Evolutionary conservation across 208 protist species (phyloP).

Genomic region (Leishmania turanica): DNA sequence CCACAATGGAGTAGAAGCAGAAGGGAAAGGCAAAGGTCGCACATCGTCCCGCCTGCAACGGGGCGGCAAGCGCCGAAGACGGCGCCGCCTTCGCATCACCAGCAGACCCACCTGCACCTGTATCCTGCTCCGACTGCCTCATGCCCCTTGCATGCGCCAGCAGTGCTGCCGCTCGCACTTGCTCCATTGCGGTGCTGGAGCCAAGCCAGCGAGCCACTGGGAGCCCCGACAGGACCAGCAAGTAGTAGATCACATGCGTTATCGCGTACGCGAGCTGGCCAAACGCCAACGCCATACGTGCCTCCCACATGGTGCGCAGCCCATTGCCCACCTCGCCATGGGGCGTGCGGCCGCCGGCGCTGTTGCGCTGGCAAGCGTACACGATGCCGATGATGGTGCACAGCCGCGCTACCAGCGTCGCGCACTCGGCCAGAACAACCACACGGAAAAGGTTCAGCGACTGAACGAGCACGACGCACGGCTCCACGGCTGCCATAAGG

Average conservation of each 20-base stretch:
- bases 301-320: conserved; percentile 38
- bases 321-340: conserved; percentile 9
- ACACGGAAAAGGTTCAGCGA: conserved; percentile 65
- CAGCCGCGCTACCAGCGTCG: conserved; percentile 52
- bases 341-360: conserved; percentile 3
- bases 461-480: conserved; percentile 67
- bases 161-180: conserved; percentile 33
- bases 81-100: background rate
- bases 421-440: conserved; percentile 73
- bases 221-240: conserved; percentile 34
- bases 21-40: conserved; percentile 33
- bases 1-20: conserved; percentile 26
- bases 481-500: conserved; percentile 53
- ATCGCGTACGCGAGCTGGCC: conserved; percentile 62
- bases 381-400: conserved; percentile 44
- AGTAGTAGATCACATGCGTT: conserved; percentile 53
- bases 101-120: background rate
- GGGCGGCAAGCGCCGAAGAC: background rate
- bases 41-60: background rate
- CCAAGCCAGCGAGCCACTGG: conserved; percentile 29
- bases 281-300: conserved; percentile 60
- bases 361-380: conserved; percentile 13
- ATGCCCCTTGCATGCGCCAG: background rate
- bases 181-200: conserved; percentile 30
- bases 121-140: background rate